Evolutionary conservation across 2,329 filamentous ascomycete genomes (phyloP).

Genomic region (Calonectria naviculata): DNA sequence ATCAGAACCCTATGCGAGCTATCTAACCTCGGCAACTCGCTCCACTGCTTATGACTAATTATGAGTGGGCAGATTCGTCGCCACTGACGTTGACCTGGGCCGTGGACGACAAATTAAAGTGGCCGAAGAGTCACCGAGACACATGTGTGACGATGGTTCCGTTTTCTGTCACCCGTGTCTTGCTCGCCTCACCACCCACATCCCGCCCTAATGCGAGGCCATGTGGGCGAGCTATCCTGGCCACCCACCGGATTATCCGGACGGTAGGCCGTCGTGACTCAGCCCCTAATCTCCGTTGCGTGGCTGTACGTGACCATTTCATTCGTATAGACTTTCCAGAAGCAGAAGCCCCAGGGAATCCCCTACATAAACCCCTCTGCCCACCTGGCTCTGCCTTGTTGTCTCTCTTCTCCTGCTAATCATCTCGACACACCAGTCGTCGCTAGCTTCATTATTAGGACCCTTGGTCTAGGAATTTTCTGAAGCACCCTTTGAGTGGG

Average conservation of each 20-base stretch:
- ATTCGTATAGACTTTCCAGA: not conserved
- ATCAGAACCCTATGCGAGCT: not conserved
- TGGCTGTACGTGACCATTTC: not conserved
- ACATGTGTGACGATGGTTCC: too few relatives aligned
- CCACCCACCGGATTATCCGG: not conserved
- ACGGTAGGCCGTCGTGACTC: not conserved
- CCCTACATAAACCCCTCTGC: constrained; percentile 32
- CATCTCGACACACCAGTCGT: constrained; percentile 29
- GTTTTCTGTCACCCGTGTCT: too few relatives aligned
- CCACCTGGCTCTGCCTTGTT: not conserved
- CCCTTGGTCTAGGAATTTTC: constrained; percentile 36
- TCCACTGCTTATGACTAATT: not conserved
- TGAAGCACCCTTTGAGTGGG: constrained; percentile 28
- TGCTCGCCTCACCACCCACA: not conserved
- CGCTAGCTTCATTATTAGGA: constrained; percentile 32
- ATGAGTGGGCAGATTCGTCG: not conserved
- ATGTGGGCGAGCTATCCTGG: not conserved
- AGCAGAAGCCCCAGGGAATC: not conserved
- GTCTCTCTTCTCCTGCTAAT: constrained; percentile 1
- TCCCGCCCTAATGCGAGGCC: not conserved
- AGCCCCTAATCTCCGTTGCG: not conserved
- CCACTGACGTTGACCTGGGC: not conserved
- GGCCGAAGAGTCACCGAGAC: too few relatives aligned
- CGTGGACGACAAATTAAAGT: too few relatives aligned
- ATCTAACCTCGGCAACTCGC: not conserved